Conservation (phyloP, 1,284 basidiomycete genomes). For the Malassezia equina region DNA sequence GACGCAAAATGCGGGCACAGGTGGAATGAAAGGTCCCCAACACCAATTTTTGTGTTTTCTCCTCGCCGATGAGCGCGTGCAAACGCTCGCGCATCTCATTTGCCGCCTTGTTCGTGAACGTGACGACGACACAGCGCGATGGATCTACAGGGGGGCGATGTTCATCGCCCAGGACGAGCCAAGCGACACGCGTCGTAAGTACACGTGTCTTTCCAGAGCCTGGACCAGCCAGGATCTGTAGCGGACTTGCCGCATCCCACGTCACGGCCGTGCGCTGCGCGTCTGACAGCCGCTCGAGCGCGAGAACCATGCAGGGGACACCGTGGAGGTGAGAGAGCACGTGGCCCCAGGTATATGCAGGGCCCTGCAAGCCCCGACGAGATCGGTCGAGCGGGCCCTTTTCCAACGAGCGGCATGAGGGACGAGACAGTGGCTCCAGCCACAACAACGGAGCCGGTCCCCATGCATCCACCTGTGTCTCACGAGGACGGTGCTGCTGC, state of each 20-base stretch:
- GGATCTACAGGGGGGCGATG: slow-evolving; percentile 21
- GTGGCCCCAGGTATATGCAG: not conserved
- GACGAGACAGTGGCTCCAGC: not conserved
- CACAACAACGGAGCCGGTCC: not conserved
- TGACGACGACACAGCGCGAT: slow-evolving; percentile 44
- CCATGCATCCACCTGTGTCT: not conserved
- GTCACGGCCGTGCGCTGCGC: slow-evolving; percentile 39
- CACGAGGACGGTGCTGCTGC: not conserved
- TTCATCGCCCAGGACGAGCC: slow-evolving; percentile 29
- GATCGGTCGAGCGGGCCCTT: not conserved
- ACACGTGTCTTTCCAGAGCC: slow-evolving; percentile 46
- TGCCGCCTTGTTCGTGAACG: slow-evolving; percentile 67
- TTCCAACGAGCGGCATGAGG: not conserved
- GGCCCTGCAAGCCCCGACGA: not conserved
- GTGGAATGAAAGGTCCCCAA: slow-evolving; percentile 70
- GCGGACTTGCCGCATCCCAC: slow-evolving; percentile 25
- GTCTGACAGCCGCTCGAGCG: slow-evolving; percentile 23
- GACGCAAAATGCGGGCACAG: slow-evolving; percentile 62
- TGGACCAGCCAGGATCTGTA: slow-evolving; percentile 44
- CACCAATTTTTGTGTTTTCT: slow-evolving; percentile 57
- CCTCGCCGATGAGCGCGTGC: slow-evolving; percentile 60
- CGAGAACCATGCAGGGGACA: not conserved
- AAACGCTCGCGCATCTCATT: slow-evolving; percentile 75
- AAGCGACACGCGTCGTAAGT: slow-evolving; percentile 39
- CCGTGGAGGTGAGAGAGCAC: not conserved